Base-by-base conservation (phyloP, 1,139 yeast genomes). In the Hyphopichia khmerensis region DNA sequence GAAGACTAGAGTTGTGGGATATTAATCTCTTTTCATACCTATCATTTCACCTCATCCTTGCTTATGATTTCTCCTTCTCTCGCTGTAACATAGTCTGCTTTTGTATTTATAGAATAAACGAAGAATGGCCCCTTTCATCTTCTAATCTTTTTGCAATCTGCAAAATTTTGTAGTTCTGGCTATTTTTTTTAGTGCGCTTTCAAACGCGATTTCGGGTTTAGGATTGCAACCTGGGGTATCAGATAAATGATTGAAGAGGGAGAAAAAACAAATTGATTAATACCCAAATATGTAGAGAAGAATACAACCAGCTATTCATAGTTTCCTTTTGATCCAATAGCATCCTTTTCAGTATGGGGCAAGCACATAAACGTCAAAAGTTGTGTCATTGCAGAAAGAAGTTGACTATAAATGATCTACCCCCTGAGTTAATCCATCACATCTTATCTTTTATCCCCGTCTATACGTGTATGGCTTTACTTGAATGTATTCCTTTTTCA, bases 1-100 rank as follows among this genome's bases (percentile, higher is more conserved):
- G 59, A 73, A 72, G 59, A 53, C 57, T 33, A 59, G 77, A 51
- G 76, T 72, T 21, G 73, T 67, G 29, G 74, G 69, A 24, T 69
- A 67, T 52, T 69, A 59, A 17, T 11, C 15, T 33, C 33, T n/a
- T 7, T 30, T 30, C 17, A 9, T n/a, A 11, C 13, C 13, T 11
- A 15, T 14, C 17, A n/a, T 30, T 16, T n/a, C n/a, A n/a, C n/a
- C n/a, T n/a, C n/a, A n/a, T n/a, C n/a, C n/a, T n/a, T n/a, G n/a
- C 18, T 14, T 14, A 16, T 13, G 16, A 4, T 10, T 30, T 7
- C 4, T 16, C 4, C 33, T 16, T 30, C 31, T 27, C n/a, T 27
- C 31, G 15, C 17, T 32, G 34, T 32, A 32, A 32, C 34, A 32
- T 32, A 32, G 7, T 17, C n/a, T 17, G n/a, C n/a, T 32, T n/a